These are phyloP conservation scores for Pistacia integerrima DNA, from an alignment of 345 rosid genomes.

Conservation along the genomic window DNA sequence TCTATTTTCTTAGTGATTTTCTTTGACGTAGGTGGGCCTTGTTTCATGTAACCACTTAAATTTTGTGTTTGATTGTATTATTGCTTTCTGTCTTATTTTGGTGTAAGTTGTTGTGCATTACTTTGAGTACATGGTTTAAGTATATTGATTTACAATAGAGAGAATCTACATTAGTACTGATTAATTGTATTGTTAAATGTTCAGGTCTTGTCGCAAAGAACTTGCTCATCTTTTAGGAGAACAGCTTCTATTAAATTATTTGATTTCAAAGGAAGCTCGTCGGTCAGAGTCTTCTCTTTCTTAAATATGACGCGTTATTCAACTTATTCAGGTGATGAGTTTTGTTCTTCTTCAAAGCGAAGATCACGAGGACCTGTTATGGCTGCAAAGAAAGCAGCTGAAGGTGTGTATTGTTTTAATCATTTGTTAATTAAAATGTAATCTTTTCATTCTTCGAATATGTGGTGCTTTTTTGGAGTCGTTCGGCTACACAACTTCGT, in stretches of 20 bases:
- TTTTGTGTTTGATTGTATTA: too few species aligned
- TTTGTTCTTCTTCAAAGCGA: slow-evolving; percentile 60
- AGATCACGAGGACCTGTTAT: slow-evolving; percentile 90
- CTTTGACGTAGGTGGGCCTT: too few species aligned
- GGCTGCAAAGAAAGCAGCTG: slow-evolving; percentile 85
- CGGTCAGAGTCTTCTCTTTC: slow-evolving; percentile 46
- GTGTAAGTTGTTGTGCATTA: too few species aligned
- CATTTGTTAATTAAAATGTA: neutral
- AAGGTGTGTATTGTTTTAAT: slow-evolving; percentile 44
- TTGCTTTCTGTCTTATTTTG: too few species aligned
- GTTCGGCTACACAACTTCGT: neutral
- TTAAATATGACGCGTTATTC: slow-evolving; percentile 44
- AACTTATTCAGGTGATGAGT: slow-evolving; percentile 40
- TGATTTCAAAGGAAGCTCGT: slow-evolving; percentile 45
- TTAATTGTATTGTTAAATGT: slow-evolving; percentile 13
- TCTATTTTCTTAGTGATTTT: too few species aligned
- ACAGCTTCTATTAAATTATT: slow-evolving; percentile 39
- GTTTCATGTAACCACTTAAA: too few species aligned
- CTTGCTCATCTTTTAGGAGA: slow-evolving; percentile 49
- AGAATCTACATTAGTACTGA: slow-evolving; percentile 11
- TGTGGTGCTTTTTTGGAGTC: slow-evolving; percentile 4
- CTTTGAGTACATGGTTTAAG: too few species aligned
- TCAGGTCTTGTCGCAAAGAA: slow-evolving; percentile 62
- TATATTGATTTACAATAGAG: too few species aligned
- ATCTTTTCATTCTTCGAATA: neutral